Evolutionary conservation across 1,139 yeast species (phyloP).

Genomic region (Candida sanyaensis): DNA sequence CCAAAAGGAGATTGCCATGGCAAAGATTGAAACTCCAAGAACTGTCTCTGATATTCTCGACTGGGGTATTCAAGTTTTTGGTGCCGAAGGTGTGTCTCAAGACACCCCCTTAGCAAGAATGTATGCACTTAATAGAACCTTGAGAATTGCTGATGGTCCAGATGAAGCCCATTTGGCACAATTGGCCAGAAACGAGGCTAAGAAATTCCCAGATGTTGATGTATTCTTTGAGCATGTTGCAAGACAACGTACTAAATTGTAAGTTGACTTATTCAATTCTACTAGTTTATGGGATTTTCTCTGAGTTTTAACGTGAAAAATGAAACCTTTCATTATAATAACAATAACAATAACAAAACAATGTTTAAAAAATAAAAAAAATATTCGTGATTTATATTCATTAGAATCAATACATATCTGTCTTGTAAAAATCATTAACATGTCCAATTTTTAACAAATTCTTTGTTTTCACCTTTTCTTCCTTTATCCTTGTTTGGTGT

Average conservation of each 20-base stretch:
- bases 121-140: constrained; percentile 59
- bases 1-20: constrained; percentile 62
- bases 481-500: constrained; percentile 40
- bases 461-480: constrained; percentile 51
- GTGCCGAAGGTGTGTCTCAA: constrained; percentile 70
- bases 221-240: constrained; percentile 32
- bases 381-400: neutral
- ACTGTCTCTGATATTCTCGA: constrained; percentile 56
- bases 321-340: too few species aligned
- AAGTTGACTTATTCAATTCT: neutral
- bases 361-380: constrained; percentile 5
- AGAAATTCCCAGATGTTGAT: constrained; percentile 33
- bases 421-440: constrained; percentile 55
- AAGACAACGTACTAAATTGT: constrained; percentile 28
- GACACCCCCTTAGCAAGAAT: constrained; percentile 62
- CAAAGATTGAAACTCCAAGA: constrained; percentile 68
- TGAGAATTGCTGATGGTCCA: constrained; percentile 75
- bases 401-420: constrained; percentile 48
- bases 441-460: constrained; percentile 53
- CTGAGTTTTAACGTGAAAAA: too few species aligned
- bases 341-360: neutral
- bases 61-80: constrained; percentile 70
- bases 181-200: constrained; percentile 51
- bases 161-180: constrained; percentile 72
- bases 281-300: too few species aligned